These are phyloP conservation scores for Penicillium sp. DNA, from an alignment of 2,329 filamentous ascomycete genomes.

Conservation along the genomic window DNA sequence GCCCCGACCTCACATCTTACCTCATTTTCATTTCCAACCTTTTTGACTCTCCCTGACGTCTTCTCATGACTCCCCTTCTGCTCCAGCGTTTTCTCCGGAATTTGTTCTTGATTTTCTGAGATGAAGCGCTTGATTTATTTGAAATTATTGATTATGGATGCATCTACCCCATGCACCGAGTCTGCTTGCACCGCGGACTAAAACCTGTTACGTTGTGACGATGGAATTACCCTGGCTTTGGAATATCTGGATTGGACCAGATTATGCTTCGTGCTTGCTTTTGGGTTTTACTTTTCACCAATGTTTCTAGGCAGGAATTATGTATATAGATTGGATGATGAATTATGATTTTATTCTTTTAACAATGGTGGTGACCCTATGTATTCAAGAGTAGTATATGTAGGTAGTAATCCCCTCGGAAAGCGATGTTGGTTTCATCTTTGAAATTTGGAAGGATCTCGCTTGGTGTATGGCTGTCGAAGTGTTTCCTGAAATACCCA, in stretches of 20 bases:
- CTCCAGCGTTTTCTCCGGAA: constrained; percentile 10
- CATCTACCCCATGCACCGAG: background rate
- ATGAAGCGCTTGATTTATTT: constrained; percentile 14
- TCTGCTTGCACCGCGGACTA: background rate
- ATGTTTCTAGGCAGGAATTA: background rate
- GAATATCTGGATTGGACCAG: background rate
- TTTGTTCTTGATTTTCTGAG: background rate
- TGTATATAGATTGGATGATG: constrained; percentile 17
- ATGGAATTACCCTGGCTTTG: constrained; percentile 5
- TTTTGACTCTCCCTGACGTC: background rate
- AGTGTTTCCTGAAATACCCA: background rate
- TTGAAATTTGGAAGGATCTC: background rate
- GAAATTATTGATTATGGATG: constrained; percentile 3
- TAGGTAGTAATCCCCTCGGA: background rate
- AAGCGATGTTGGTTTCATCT: background rate
- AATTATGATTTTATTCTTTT: constrained; percentile 15
- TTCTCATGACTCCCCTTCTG: constrained; percentile 8
- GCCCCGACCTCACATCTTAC: background rate
- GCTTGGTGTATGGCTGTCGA: background rate
- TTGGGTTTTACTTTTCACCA: background rate
- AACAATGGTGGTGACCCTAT: background rate
- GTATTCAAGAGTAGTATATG: background rate
- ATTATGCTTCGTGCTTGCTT: background rate
- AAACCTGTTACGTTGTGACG: background rate
- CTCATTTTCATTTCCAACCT: background rate